phyloP scores from a whole-genome alignment of 148 eudicot genomes.

The Nyssa sinensis region DNA sequence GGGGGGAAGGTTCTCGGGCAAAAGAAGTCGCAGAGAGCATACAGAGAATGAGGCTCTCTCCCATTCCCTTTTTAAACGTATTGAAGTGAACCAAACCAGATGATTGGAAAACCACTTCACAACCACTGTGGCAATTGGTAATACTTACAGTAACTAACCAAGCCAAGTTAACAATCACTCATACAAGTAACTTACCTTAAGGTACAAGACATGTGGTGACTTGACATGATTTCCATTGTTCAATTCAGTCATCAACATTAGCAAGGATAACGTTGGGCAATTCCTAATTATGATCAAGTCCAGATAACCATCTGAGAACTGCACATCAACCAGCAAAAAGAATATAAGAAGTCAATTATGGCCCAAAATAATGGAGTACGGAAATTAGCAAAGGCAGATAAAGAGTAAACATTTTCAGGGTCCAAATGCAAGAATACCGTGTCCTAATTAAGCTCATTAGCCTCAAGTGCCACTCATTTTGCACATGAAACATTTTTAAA shows the following conservation, averaged over 20 bases:
- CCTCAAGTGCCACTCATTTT: not conserved
- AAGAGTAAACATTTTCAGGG: not conserved
- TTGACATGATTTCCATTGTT: conserved; percentile 73
- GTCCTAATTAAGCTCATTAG: not conserved
- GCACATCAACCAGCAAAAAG: conserved; percentile 30
- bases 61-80: too few species aligned
- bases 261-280: conserved; percentile 63
- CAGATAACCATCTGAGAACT: conserved; percentile 94
- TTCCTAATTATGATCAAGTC: conserved; percentile 68
- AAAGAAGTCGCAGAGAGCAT: too few species aligned
- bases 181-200: conserved; percentile 54
- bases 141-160: not conserved
- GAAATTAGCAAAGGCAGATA: not conserved
- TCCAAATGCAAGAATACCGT: not conserved
- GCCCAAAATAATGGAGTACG: not conserved
- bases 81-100: too few species aligned
- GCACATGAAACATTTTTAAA: too few species aligned
- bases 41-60: too few species aligned
- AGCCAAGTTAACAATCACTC: not conserved
- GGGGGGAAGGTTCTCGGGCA: too few species aligned
- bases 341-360: conserved; percentile 2
- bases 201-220: conserved; percentile 69
- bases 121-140: not conserved
- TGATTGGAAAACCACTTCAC: not conserved
- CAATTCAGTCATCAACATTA: conserved; percentile 57